Evolutionary conservation across 495 filamentous ascomycete species (phyloP), one percentile per base, ranked within the genome.

Genomic region (Extremus antarcticus): DNA sequence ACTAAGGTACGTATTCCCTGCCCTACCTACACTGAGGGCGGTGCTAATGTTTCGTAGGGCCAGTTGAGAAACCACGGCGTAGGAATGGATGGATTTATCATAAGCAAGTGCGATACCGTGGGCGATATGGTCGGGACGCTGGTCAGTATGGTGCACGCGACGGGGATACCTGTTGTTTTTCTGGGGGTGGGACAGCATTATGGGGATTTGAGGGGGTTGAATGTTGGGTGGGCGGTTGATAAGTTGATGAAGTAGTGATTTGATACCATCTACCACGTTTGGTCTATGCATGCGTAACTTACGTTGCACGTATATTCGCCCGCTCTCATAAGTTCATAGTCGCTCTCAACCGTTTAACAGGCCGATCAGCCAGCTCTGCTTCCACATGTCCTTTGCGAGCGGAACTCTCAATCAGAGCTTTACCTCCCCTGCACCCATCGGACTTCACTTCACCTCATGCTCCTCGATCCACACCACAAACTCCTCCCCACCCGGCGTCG

Each of bases 91-190:
- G 92, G 92, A 2, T 98, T 98, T 65, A 94, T 98, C 62, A 95
- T 98, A 63, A 90, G 84, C 56, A 98, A 98, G 66, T 98, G 92
- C 68, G 92, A 98, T 71, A 98, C 92, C 0, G 92, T 97, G 43
- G 92, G 92, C 23, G 91, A 97, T 71, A 98, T 97, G 92, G 88
- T 95, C 41, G 92, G 92, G 25, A 95, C 88, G 2, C 70, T 98
- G 58, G 92, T 98, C 25, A 95, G 88, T 69, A 94, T 98, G 76
- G 94, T 97, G 41, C 91, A 95, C 74, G 90, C 92, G 15, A 97
- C 94, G 2, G 89, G 91, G 1, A 64, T 64, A n/a, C 92, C 92
- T 7, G 89, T 98, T 43, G 74, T 95, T 3, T 97, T 96, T 66
- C 74, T 98, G 61, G 92, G 90, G 16, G 88, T 94, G 55, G 92